These are phyloP conservation scores for Fusarium sp. DNA, from an alignment of 2,329 filamentous ascomycete species.

Conservation along the genomic window DNA sequence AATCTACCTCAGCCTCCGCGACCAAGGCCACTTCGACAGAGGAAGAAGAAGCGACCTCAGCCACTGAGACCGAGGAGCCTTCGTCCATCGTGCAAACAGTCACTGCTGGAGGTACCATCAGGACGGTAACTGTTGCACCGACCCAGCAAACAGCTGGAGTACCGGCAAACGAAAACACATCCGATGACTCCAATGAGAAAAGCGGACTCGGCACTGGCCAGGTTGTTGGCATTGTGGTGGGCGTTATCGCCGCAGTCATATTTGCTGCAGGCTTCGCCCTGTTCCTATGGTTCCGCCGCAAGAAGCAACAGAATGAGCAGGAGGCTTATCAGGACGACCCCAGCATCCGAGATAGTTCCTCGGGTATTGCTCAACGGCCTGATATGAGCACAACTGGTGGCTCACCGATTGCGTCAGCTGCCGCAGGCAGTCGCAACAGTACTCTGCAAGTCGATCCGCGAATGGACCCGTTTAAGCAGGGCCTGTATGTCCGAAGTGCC, in stretches of 20 bases:
- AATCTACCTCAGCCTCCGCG: conserved; percentile 33
- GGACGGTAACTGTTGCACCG: conserved; percentile 66
- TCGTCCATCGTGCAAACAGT: conserved; percentile 61
- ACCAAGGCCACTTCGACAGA: not conserved
- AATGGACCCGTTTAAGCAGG: conserved; percentile 69
- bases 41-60: conserved; percentile 28
- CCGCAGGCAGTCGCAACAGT: conserved; percentile 62
- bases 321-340: conserved; percentile 58
- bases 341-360: conserved; percentile 63
- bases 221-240: conserved; percentile 65
- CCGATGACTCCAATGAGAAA: conserved; percentile 30
- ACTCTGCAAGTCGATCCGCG: conserved; percentile 70
- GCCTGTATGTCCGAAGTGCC: conserved; percentile 67
- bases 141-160: conserved; percentile 45
- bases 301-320: conserved; percentile 57
- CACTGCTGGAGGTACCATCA: conserved; percentile 63
- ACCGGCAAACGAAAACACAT: conserved; percentile 31
- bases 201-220: conserved; percentile 57
- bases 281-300: conserved; percentile 59
- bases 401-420: conserved; percentile 47
- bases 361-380: conserved; percentile 58
- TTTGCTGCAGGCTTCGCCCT: conserved; percentile 51
- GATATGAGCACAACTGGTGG: conserved; percentile 54
- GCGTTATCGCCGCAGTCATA: conserved; percentile 59
- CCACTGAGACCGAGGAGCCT: conserved; percentile 28